Conservation (phyloP, 768 basidiomycete genomes). For the Mycena vulgaris region DNA sequence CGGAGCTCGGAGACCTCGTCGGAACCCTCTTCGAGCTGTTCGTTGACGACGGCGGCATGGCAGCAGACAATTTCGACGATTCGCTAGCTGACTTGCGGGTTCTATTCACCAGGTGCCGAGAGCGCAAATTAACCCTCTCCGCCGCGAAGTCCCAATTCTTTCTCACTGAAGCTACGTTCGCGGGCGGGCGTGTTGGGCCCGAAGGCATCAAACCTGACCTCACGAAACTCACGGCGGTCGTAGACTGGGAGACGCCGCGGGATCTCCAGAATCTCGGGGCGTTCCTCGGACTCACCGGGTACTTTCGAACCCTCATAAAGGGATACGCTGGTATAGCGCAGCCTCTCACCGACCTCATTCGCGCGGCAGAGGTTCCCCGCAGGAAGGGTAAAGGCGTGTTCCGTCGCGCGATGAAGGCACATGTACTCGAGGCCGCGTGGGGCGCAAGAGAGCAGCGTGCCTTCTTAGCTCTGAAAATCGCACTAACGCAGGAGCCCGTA, state of each 20-base stretch:
- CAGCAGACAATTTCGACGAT: constrained; percentile 23
- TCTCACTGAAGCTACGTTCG: constrained; percentile 52
- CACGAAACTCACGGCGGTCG: constrained; percentile 54
- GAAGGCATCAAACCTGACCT: constrained; percentile 53
- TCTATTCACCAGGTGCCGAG: constrained; percentile 44
- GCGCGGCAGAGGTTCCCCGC: no score
- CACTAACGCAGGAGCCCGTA: no score
- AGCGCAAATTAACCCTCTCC: constrained; percentile 28
- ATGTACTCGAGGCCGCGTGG: no score
- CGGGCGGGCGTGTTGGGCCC: constrained; percentile 49
- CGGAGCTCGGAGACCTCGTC: constrained; percentile 43
- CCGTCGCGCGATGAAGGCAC: no score
- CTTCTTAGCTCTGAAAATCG: no score
- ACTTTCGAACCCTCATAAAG: constrained; percentile 39
- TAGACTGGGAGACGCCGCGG: constrained; percentile 46
- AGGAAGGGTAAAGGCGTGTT: no score
- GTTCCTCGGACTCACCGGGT: constrained; percentile 38
- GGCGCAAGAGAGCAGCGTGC: no score
- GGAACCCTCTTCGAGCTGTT: constrained; percentile 32
- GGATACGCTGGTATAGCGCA: no score
- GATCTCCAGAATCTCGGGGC: constrained; percentile 26
- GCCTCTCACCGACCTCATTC: no score
- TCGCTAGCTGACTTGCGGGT: constrained; percentile 8
- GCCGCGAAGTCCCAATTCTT: constrained; percentile 46
- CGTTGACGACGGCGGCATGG: constrained; percentile 35